Conservation (phyloP, 129 eudicot genomes). For the Gnaphalium uliginosum region DNA sequence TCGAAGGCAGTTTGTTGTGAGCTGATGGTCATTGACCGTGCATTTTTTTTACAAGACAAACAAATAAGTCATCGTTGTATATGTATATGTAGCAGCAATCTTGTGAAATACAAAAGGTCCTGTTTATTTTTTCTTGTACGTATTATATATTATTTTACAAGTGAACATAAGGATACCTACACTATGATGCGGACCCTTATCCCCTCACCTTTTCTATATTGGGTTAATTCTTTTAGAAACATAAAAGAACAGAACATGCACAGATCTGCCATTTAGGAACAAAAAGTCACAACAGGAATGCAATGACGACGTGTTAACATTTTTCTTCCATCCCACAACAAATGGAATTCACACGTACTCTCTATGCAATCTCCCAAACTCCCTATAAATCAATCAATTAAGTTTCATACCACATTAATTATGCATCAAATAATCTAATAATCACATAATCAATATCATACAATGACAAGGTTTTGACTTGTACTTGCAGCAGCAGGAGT, state of each 20-base stretch:
- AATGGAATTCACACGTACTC: conserved; percentile 26
- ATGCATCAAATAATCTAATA: too few species aligned
- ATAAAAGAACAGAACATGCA: background rate
- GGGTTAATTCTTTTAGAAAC: too few species aligned
- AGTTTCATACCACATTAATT: background rate
- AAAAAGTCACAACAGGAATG: background rate
- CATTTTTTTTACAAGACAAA: conserved; percentile 19
- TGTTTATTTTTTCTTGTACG: background rate
- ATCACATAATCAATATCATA: too few species aligned
- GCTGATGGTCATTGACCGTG: conserved; percentile 16
- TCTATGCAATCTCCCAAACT: conserved; percentile 23
- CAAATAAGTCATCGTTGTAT: conserved; percentile 15
- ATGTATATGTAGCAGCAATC: conserved; percentile 25
- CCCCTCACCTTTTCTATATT: too few species aligned
- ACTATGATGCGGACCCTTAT: background rate
- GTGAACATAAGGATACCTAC: too few species aligned
- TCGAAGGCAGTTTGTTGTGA: conserved; percentile 18
- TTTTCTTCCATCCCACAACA: background rate
- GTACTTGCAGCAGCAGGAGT: too few species aligned
- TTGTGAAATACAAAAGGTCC: conserved; percentile 25
- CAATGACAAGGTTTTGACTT: too few species aligned
- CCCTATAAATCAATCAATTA: conserved; percentile 22
- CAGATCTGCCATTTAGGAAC: background rate
- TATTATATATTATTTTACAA: background rate
- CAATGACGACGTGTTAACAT: conserved; percentile 18